Percentiles rank a stretch among this genome's conserved stretches.
Conservation (phyloP, 2,329 filamentous ascomycete genomes). For the Cladosporium velox region DNA sequence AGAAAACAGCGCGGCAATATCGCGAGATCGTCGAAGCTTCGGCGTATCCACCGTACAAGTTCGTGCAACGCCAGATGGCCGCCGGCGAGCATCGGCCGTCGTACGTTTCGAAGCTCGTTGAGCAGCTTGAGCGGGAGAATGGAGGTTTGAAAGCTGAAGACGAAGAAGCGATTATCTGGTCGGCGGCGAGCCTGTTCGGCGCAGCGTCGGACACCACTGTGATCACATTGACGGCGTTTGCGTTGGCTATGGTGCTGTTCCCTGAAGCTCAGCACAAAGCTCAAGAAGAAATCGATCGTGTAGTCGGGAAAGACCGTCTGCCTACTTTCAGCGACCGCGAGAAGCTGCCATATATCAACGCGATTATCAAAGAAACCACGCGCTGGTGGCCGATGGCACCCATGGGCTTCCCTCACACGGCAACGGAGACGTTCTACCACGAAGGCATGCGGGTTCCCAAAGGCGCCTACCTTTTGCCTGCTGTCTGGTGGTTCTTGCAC, state of each 20-base stretch:
- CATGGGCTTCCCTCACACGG: constrained; percentile 24
- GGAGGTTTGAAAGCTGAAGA: neutral
- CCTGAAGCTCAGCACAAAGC: constrained; percentile 56
- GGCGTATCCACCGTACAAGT: constrained; percentile 44
- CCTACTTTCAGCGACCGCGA: constrained; percentile 25
- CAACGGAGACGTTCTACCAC: constrained; percentile 19
- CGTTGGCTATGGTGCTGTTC: constrained; percentile 38
- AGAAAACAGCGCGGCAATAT: constrained; percentile 39
- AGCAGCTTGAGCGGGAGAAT: neutral
- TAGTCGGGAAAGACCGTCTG: constrained; percentile 25
- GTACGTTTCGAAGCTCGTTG: neutral
- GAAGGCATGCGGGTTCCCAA: constrained; percentile 37
- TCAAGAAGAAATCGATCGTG: constrained; percentile 48
- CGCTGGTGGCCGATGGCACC: constrained; percentile 38
- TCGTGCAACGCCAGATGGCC: constrained; percentile 40
- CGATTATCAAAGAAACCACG: constrained; percentile 27
- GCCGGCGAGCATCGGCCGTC: constrained; percentile 27
- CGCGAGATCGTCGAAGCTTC: neutral
- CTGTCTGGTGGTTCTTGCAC: constrained; percentile 42
- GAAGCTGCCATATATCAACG: constrained; percentile 26
- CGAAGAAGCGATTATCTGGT: neutral
- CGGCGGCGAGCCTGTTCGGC: neutral
- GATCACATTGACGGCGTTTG: constrained; percentile 32
- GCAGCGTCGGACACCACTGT: constrained; percentile 40
- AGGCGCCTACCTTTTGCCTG: constrained; percentile 33